Evolutionary conservation across 2,329 filamentous ascomycete genomes (phyloP).

Genomic region (Arthrobotrys entomopaga): DNA sequence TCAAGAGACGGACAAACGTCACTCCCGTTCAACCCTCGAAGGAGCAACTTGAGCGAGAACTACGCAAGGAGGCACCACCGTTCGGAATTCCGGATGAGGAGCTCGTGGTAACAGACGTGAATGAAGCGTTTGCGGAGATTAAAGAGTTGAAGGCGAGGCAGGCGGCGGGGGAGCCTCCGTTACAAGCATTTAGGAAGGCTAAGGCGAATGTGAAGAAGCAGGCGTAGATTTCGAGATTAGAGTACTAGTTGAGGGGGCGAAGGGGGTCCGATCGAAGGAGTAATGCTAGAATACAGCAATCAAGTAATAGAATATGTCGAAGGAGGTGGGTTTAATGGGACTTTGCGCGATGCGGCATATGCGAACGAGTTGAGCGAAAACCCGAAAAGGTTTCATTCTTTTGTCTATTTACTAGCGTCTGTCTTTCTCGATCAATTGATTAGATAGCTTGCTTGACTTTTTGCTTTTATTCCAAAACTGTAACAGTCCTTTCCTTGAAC

Average conservation of each 20-base stretch:
- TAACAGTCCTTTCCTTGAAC: too few relatives aligned
- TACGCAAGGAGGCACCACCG: constrained; percentile 59
- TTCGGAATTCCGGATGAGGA: constrained; percentile 59
- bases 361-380: too few relatives aligned
- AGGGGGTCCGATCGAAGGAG: not conserved
- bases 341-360: constrained; percentile 1
- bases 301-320: not conserved
- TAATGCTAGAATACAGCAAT: not conserved
- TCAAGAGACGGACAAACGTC: constrained; percentile 27
- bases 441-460: constrained; percentile 22
- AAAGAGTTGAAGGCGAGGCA: constrained; percentile 46
- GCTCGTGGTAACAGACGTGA: constrained; percentile 47
- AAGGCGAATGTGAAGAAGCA: constrained; percentile 28
- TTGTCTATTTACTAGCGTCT: constrained; percentile 38
- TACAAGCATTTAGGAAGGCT: constrained; percentile 32
- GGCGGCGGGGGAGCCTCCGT: constrained; percentile 24
- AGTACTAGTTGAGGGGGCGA: not conserved
- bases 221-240: not conserved
- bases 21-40: constrained; percentile 18
- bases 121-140: constrained; percentile 54
- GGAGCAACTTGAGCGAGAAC: constrained; percentile 21
- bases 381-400: not conserved
- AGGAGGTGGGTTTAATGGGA: constrained; percentile 10
- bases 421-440: not conserved
- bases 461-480: not conserved